Percentiles rank a stretch among this genome's conserved stretches.
These are phyloP conservation scores for Apiotrichum domesticum DNA, from an alignment of 1,284 basidiomycete genomes.

Conservation along the genomic window DNA sequence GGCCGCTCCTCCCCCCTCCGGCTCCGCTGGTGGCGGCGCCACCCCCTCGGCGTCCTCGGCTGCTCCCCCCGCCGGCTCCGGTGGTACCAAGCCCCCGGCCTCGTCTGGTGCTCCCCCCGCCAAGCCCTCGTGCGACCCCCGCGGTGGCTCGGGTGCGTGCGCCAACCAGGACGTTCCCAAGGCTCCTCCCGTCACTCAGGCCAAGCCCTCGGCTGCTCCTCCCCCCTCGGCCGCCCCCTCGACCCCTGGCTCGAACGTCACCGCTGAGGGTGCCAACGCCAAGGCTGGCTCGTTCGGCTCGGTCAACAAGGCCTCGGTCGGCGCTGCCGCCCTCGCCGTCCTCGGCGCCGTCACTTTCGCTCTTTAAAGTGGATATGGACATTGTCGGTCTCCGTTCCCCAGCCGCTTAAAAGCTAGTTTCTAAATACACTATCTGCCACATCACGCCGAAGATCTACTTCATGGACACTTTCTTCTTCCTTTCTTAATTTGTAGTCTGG, in stretches of 20 bases:
- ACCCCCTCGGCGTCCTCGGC: not conserved
- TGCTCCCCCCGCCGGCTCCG: not conserved
- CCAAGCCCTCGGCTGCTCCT: not conserved
- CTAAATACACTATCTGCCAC: not conserved
- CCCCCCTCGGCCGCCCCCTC: not conserved
- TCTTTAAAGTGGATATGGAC: too few species aligned
- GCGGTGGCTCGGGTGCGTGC: not conserved
- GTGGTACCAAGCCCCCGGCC: not conserved
- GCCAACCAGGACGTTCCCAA: not conserved
- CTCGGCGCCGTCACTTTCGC: not conserved
- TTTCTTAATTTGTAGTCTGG: too few species aligned
- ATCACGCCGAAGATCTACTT: not conserved
- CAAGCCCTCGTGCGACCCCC: not conserved
- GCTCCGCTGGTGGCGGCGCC: not conserved
- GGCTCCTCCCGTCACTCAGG: not conserved
- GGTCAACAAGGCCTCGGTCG: not conserved
- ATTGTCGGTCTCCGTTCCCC: too few species aligned
- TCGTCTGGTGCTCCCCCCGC: not conserved
- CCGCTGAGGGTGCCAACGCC: not conserved
- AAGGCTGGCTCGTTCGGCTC: not conserved
- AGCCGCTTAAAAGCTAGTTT: too few species aligned
- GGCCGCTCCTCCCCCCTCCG: not conserved
- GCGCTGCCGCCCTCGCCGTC: not conserved
- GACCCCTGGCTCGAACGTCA: not conserved
- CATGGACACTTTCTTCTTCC: not conserved